A percentile compares a stretch with the other conserved stretches of the same genome.
These are phyloP conservation scores for Nakazawaea populi DNA, from an alignment of 805 yeast species.

Conservation along the genomic window DNA sequence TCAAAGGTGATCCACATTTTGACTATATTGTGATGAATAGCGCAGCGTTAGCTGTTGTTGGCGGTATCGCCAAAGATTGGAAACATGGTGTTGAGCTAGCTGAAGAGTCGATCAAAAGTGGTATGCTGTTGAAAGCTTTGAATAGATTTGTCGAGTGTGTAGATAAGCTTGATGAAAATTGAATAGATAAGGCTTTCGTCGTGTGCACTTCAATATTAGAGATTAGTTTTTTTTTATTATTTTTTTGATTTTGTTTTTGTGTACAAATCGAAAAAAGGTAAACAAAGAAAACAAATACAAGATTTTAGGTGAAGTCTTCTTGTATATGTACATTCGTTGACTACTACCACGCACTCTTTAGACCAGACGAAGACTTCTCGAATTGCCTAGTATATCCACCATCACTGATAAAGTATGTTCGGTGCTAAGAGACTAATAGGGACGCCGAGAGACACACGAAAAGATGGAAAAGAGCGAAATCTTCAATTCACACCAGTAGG, in stretches of 20 bases:
- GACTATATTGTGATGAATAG: constrained; percentile 91
- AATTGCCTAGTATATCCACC: not conserved
- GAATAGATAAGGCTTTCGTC: not conserved
- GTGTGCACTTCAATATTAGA: not conserved
- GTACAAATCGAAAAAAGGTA: not conserved
- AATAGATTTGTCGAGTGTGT: constrained; percentile 42
- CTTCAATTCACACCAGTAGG: constrained; percentile 40
- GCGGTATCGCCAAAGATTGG: constrained; percentile 67
- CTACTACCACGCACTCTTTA: no score
- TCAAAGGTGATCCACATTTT: constrained; percentile 57
- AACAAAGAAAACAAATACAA: not conserved
- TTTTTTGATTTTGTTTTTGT: not conserved
- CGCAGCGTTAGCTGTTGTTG: constrained; percentile 78
- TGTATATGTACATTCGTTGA: no score
- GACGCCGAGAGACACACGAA: constrained; percentile 20
- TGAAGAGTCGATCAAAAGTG: constrained; percentile 56
- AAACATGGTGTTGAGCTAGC: constrained; percentile 74
- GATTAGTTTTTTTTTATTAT: not conserved
- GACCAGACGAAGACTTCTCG: no score
- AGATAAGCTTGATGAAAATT: constrained; percentile 9
- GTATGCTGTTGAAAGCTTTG: constrained; percentile 60
- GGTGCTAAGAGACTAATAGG: constrained; percentile 23
- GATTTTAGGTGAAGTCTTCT: no score
- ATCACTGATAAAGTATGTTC: constrained; percentile 17
- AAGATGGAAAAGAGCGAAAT: not conserved